phyloP scores from a whole-genome alignment of 108 stramenopile genomes.

The Conticribra guillardii region DNA sequence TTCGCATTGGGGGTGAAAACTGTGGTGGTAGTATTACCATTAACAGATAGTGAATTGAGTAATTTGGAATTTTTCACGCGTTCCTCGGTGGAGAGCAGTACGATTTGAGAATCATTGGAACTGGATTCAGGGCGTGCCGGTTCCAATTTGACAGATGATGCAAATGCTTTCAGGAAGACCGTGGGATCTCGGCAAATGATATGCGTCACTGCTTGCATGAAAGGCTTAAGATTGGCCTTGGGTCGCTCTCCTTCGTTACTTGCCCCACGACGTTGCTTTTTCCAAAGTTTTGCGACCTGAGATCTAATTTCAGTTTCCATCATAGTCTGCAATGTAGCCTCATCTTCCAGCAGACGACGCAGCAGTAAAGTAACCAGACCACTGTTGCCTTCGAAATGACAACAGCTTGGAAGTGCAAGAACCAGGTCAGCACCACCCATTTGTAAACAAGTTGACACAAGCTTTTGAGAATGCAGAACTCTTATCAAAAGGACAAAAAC shows the following conservation, averaged over 20 bases:
- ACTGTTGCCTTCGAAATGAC: constrained; percentile 75
- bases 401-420: constrained; percentile 58
- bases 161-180: constrained; percentile 72
- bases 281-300: constrained; percentile 58
- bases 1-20: constrained; percentile 10
- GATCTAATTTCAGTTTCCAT: constrained; percentile 93
- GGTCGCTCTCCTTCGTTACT: constrained; percentile 29
- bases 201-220: constrained; percentile 66
- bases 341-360: constrained; percentile 90
- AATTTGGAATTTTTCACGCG: constrained; percentile 58
- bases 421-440: constrained; percentile 80
- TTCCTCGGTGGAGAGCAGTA: constrained; percentile 52
- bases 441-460: constrained; percentile 64
- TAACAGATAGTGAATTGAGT: constrained; percentile 27
- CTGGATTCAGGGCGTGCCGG: constrained; percentile 29
- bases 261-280: constrained; percentile 49
- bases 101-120: constrained; percentile 36
- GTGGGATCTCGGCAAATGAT: constrained; percentile 77
- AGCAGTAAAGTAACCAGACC: constrained; percentile 71
- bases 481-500: constrained; percentile 73
- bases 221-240: constrained; percentile 50
- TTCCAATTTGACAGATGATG: constrained; percentile 54
- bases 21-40: background rate
- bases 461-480: constrained; percentile 68
- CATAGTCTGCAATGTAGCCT: constrained; percentile 75